Evolutionary conservation across 1,284 basidiomycete genomes (phyloP).

Genomic region (Ceratobasidium sp.): DNA sequence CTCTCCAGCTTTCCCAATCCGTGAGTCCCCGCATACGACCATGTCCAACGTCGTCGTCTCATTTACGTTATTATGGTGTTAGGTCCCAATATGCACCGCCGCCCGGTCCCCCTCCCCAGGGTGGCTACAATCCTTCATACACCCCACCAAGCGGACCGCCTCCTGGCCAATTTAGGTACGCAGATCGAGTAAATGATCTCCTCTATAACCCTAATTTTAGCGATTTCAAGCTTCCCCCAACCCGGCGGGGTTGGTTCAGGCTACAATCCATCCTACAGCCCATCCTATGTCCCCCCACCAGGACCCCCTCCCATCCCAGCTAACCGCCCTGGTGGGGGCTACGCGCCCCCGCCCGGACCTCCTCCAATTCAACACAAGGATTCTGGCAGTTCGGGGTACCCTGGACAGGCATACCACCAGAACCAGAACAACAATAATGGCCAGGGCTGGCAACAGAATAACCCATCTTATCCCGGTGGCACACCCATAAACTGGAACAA

Average conservation of each 20-base stretch:
- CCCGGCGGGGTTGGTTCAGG: slow-evolving; percentile 10
- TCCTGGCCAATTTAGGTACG: slow-evolving; percentile 30
- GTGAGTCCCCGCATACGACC: slow-evolving; percentile 1
- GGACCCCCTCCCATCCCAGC: slow-evolving; percentile 5
- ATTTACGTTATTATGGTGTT: slow-evolving; percentile 26
- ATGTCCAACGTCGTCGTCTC: background rate
- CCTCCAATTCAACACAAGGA: slow-evolving; percentile 14
- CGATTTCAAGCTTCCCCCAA: slow-evolving; percentile 21
- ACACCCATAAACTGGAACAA: slow-evolving; percentile 25
- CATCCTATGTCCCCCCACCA: background rate
- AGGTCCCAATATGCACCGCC: slow-evolving; percentile 31
- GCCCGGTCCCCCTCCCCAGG: slow-evolving; percentile 13
- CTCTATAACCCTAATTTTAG: background rate
- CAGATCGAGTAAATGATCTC: background rate
- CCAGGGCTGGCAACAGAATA: slow-evolving; percentile 38
- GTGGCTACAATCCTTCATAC: slow-evolving; percentile 29
- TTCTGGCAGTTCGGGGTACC: slow-evolving; percentile 29
- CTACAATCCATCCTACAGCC: slow-evolving; percentile 10
- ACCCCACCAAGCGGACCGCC: slow-evolving; percentile 18
- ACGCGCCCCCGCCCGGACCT: slow-evolving; percentile 10
- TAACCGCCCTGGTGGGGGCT: slow-evolving; percentile 8
- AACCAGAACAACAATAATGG: slow-evolving; percentile 20
- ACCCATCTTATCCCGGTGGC: slow-evolving; percentile 32
- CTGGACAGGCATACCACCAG: slow-evolving; percentile 36
- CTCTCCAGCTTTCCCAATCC: slow-evolving; percentile 23